Evolutionary conservation across 768 basidiomycete species (phyloP), one percentile per base, ranked within the genome.

Genomic region (Hebeloma cylindrosporum): DNA sequence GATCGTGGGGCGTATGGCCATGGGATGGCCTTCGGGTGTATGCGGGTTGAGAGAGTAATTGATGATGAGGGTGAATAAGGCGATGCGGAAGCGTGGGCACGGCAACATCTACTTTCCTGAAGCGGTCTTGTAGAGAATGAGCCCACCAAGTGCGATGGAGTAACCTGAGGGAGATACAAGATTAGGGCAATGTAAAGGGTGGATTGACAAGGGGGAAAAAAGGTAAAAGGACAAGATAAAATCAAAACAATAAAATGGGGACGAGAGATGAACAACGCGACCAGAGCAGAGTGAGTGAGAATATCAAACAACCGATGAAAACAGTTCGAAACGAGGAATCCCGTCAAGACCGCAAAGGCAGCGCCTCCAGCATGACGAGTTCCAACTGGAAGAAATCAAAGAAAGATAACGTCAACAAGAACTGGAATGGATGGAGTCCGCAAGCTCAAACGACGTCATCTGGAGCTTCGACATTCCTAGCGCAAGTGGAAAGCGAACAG

Each of bases 91-190:
- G 22, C 11, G 26, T n/a, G 16, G 35, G 13, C 26, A 18, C 10
- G 20, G 9, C 5, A 7, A 28, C 17, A 28, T 36, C 43, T 45
- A 50, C 40, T 50, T 50, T 20, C 43, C 38, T 14, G 39, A 38
- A 5, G 48, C 45, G n/a, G 86, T 87, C 73, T 88, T 94, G 78
- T 87, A 95, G 40, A 93, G 66, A 50, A 97, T 64, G 16, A 96
- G 77, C 21, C 93, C 93, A 34, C 72, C 80, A 3, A 96, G 72
- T 0, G 95, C 94, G 56, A 96, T 79, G 8, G 84, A 85, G 66
- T 96, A 97, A 9, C 94, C 89, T 85, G 57, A 6, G 47, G n/a
- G n/a, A n/a, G n/a, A n/a, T n/a, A n/a, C n/a, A 40, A 35, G 39
- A 45, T 16, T 13, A 11, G 30, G 22, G 22, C 25, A 31, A 30